Evolutionary conservation across 2,329 filamentous ascomycete genomes (phyloP), one percentile per base, ranked within the genome.

Genomic region (Phaeosphaeria sp.): DNA sequence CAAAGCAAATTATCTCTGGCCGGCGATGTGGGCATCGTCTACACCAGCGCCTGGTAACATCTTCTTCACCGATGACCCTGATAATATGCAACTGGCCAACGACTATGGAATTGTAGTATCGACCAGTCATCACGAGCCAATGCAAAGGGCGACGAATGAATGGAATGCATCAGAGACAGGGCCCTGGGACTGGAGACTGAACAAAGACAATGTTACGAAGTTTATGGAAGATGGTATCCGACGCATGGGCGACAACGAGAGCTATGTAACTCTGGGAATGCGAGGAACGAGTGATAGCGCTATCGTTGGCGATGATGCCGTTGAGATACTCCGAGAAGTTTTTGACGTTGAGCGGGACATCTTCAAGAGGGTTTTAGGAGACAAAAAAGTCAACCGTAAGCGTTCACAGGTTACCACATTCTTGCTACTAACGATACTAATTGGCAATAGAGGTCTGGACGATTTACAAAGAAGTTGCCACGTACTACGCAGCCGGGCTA

Each of bases 11-110:
- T 68, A 61, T 52, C 47, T 68, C 4, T 68, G 65, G 65, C 64
- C 65, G 5, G 64, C 65, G 4, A 68, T 68, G 65, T 67, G 65
- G 65, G 49, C 49, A 18, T 62, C 58, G 1, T 58, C 39, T 10
- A 60, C 58, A 3, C 65, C 65, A 13, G 33, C 50, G 2, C 65
- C 65, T 1, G 65, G 65, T 5, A 58, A 63, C 17, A 59, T 60
- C 21, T 68, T 68, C 58, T 68, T 65, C 49, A 63, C 57, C 6
- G 65, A 68, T 42, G 65, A 68, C 50, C 60, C 62, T 3, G 50
- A 50, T 9, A 68, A 68, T 39, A 53, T 57, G 42, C 58, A 63
- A 25, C 61, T 68, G 4, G 65, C 65, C 5, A 46, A 68, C 30
- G 59, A 65, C 13, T 62, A 62, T 42, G 65, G 64, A 10, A 65